A percentile compares a stretch with the other conserved stretches of the same genome.
These are phyloP conservation scores for Auxenochlorella pyrenoidosa DNA, from an alignment of 139 green algal genomes.

Conservation along the genomic window DNA sequence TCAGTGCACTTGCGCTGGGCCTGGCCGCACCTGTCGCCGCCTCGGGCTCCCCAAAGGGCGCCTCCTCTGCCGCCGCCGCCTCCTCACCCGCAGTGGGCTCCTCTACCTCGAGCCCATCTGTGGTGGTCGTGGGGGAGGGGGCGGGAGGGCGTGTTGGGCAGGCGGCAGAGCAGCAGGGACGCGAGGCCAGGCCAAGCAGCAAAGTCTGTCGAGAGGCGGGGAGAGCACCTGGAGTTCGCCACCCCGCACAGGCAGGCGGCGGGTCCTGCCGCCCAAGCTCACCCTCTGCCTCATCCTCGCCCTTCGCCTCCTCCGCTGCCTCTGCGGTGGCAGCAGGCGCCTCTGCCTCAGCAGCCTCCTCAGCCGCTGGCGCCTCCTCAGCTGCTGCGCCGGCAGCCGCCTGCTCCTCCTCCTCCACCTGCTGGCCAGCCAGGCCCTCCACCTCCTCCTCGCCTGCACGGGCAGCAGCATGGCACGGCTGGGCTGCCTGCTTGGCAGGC, in stretches of 20 bases:
- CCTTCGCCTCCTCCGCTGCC: neutral
- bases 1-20: too few relatives aligned
- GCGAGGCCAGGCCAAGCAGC: too few relatives aligned
- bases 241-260: too few relatives aligned
- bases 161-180: too few relatives aligned
- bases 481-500: too few relatives aligned
- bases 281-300: neutral
- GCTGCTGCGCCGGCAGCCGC: neutral
- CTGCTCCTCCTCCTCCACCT: conserved; percentile 16
- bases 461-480: neutral
- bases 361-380: neutral
- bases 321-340: neutral
- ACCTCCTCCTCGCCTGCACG: conserved; percentile 30
- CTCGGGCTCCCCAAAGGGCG: neutral
- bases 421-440: conserved; percentile 21
- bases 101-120: conserved; percentile 19
- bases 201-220: too few relatives aligned
- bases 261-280: neutral
- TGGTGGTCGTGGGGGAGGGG: neutral
- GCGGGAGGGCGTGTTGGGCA: too few relatives aligned
- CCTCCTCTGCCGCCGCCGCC: neutral
- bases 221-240: too few relatives aligned
- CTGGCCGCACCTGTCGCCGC: neutral
- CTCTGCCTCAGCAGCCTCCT: neutral
- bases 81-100: conserved; percentile 4